phyloP scores from a whole-genome alignment of 2,329 filamentous ascomycete species.

The Fusarium sp. region DNA sequence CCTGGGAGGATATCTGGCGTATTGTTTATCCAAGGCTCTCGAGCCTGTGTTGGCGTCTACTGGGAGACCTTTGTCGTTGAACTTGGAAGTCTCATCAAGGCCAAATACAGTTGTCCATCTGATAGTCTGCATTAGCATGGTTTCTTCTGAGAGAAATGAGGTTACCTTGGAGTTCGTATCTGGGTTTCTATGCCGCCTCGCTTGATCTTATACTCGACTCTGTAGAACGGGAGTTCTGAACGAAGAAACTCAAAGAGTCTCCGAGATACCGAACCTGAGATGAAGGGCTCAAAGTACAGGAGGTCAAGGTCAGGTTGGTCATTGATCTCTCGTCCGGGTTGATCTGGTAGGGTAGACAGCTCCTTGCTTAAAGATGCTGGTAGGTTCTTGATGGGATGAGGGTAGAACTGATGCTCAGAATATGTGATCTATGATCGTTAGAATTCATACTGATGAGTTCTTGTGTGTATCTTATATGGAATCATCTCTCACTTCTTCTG shows the following conservation, averaged over 20 bases:
- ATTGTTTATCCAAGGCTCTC: slow-evolving; percentile 61
- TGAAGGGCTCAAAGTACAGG: slow-evolving; percentile 78
- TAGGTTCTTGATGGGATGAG: slow-evolving; percentile 58
- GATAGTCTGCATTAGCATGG: background rate
- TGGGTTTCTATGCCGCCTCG: slow-evolving; percentile 68
- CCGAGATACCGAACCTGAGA: slow-evolving; percentile 63
- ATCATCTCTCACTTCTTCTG: slow-evolving; percentile 2
- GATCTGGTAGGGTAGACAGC: slow-evolving; percentile 57
- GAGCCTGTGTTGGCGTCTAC: slow-evolving; percentile 54
- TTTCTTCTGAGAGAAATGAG: background rate
- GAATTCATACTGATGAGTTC: fast-evolving
- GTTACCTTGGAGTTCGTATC: slow-evolving; percentile 62
- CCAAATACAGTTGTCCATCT: slow-evolving; percentile 65
- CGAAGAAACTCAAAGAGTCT: slow-evolving; percentile 76
- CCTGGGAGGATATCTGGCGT: slow-evolving; percentile 65
- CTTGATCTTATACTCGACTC: slow-evolving; percentile 76
- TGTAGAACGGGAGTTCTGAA: slow-evolving; percentile 76
- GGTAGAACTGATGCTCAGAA: slow-evolving; percentile 57
- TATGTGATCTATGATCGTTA: slow-evolving; percentile 34
- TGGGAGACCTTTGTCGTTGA: slow-evolving; percentile 55
- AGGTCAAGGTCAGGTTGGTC: slow-evolving; percentile 76
- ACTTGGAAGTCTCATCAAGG: slow-evolving; percentile 68
- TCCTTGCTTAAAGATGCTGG: slow-evolving; percentile 50
- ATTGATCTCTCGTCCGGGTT: slow-evolving; percentile 64
- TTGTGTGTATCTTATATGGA: background rate